These are phyloP conservation scores for Gaeumannomyces tritici DNA, from an alignment of 2,329 filamentous ascomycete species.

Conservation along the genomic window DNA sequence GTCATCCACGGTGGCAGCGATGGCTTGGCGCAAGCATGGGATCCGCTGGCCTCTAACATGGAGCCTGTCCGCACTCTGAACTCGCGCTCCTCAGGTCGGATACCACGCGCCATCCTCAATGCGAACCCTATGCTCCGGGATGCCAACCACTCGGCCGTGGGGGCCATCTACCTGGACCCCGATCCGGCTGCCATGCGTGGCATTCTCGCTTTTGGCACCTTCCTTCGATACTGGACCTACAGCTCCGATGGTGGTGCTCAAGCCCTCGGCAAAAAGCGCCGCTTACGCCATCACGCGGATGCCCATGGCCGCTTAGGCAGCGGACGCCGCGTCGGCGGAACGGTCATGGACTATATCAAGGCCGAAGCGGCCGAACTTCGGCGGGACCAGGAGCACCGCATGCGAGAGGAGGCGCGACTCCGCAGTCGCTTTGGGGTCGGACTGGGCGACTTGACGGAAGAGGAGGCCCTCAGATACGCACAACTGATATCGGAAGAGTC, in stretches of 20 bases:
- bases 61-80: constrained; percentile 80
- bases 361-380: constrained; percentile 78
- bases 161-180: constrained; percentile 78
- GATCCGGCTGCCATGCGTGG: constrained; percentile 80
- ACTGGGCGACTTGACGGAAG: constrained; percentile 55
- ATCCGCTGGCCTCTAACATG: constrained; percentile 73
- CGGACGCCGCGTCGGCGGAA: constrained; percentile 47
- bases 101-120: constrained; percentile 59
- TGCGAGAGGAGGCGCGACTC: constrained; percentile 60
- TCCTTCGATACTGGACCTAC: constrained; percentile 89
- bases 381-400: constrained; percentile 56
- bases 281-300: constrained; percentile 54
- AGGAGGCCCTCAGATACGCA: constrained; percentile 55
- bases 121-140: constrained; percentile 50
- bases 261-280: constrained; percentile 69
- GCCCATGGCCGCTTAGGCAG: constrained; percentile 39
- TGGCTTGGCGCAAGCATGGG: constrained; percentile 92
- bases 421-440: constrained; percentile 78
- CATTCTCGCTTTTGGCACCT: constrained; percentile 76
- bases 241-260: constrained; percentile 63
- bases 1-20: constrained; percentile 91
- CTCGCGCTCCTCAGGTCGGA: constrained; percentile 70
- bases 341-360: constrained; percentile 72
- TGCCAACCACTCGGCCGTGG: constrained; percentile 70
- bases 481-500: constrained; percentile 57